phyloP scores from a whole-genome alignment of 805 yeast genomes.

The Hanseniaspora mollemarum region DNA sequence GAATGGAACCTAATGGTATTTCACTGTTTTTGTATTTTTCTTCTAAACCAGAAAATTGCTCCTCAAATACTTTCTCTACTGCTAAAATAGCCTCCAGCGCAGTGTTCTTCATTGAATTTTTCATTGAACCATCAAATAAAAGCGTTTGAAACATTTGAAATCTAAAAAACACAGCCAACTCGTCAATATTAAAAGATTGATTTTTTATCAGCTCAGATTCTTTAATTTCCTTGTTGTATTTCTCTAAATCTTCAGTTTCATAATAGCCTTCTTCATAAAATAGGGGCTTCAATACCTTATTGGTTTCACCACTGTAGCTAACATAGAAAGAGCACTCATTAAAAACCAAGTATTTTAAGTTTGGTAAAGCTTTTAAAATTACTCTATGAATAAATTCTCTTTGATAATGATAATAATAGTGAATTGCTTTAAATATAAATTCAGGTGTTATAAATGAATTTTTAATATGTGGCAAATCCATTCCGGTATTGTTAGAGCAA shows the following conservation, averaged over 20 bases:
- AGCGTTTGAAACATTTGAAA: constrained; percentile 11
- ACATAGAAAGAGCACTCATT: constrained; percentile 33
- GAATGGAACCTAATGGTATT: constrained; percentile 10
- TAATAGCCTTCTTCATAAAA: constrained; percentile 29
- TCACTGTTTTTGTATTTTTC: constrained; percentile 4
- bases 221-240: constrained; percentile 3
- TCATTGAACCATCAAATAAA: constrained; percentile 8
- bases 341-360: constrained; percentile 31
- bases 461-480: constrained; percentile 9
- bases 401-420: constrained; percentile 17
- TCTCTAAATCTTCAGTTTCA: constrained; percentile 24
- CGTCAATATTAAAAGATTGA: constrained; percentile 3
- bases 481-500: constrained; percentile 13
- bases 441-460: constrained; percentile 9
- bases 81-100: constrained; percentile 11
- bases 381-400: constrained; percentile 18
- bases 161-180: constrained; percentile 14
- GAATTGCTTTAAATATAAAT: constrained; percentile 7
- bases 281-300: constrained; percentile 30
- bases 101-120: constrained; percentile 9
- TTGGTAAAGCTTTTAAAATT: constrained; percentile 28
- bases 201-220: constrained; percentile 1
- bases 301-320: constrained; percentile 21
- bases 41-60: background rate
- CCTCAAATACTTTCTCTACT: constrained; percentile 4